These are phyloP conservation scores for Parasitella parasitica DNA, from an alignment of 371 early-diverging fungal genomes.

Conservation along the genomic window DNA sequence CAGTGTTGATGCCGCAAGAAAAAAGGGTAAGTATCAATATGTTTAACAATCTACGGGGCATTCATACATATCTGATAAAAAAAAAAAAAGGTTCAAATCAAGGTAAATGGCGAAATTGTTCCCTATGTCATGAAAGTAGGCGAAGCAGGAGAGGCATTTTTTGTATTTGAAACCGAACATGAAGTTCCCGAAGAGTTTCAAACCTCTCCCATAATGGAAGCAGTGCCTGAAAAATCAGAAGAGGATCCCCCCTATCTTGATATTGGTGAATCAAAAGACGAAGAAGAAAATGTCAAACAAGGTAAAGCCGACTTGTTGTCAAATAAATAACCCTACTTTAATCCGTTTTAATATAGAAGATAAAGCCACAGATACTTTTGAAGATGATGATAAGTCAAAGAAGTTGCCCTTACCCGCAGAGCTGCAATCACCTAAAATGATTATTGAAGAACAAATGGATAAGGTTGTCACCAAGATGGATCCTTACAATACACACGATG, in stretches of 20 bases:
- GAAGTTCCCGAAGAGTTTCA: constrained; percentile 87
- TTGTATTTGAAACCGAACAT: constrained; percentile 88
- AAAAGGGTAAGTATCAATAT: constrained; percentile 61
- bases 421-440: constrained; percentile 49
- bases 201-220: constrained; percentile 85
- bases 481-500: constrained; percentile 19
- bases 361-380: background rate
- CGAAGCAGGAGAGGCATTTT: constrained; percentile 98
- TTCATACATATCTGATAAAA: too few species aligned
- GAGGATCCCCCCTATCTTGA: constrained; percentile 47
- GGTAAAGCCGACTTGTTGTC: background rate
- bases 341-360: too few species aligned
- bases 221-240: constrained; percentile 35
- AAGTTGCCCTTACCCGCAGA: constrained; percentile 32
- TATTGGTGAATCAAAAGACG: constrained; percentile 31
- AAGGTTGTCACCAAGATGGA: constrained; percentile 41
- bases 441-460: constrained; percentile 51
- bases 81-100: constrained; percentile 51
- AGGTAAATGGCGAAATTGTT: constrained; percentile 81
- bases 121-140: constrained; percentile 95
- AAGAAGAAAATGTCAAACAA: constrained; percentile 11
- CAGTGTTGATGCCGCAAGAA: constrained; percentile 83
- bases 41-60: too few species aligned
- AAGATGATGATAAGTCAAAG: constrained; percentile 12
- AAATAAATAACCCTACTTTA: background rate